Evolutionary conservation across 371 early-diverging fungal species (phyloP).

Genomic region (Rhizopus sp.): DNA sequence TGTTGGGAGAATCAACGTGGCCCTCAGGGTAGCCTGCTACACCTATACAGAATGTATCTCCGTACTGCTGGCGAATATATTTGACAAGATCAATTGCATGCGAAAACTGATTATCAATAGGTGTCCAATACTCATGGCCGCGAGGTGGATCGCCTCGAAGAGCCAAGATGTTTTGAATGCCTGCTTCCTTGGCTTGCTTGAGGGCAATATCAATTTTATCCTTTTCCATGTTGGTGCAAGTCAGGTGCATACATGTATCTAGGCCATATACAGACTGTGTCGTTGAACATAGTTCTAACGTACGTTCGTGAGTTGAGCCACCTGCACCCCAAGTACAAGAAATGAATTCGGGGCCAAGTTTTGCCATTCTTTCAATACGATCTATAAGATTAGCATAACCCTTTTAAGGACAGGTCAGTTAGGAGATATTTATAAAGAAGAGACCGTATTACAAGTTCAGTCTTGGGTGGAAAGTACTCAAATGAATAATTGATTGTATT

Average conservation of each 20-base stretch:
- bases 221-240: slow-evolving; percentile 96
- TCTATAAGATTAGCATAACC: slow-evolving; percentile 91
- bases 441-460: slow-evolving; percentile 67
- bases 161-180: slow-evolving; percentile 93
- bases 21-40: slow-evolving; percentile 98
- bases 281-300: slow-evolving; percentile 79
- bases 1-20: slow-evolving; percentile 75
- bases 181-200: slow-evolving; percentile 79
- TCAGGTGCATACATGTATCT: slow-evolving; percentile 94
- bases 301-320: slow-evolving; percentile 86
- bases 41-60: slow-evolving; percentile 94
- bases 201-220: slow-evolving; percentile 85
- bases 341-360: slow-evolving; percentile 84
- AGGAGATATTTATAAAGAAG: background rate
- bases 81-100: slow-evolving; percentile 92
- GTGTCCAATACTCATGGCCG: slow-evolving; percentile 82
- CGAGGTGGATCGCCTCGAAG: slow-evolving; percentile 90
- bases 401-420: slow-evolving; percentile 26
- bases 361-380: slow-evolving; percentile 89
- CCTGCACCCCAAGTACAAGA: slow-evolving; percentile 98
- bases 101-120: slow-evolving; percentile 75
- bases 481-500: slow-evolving; percentile 74
- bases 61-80: slow-evolving; percentile 84
- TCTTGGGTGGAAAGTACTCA: slow-evolving; percentile 98
- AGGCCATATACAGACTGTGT: slow-evolving; percentile 86